Percentiles rank a stretch among this genome's conserved stretches.
Conservation (phyloP, 371 early-diverging fungal genomes). For the Zancudomyces culisetae region DNA sequence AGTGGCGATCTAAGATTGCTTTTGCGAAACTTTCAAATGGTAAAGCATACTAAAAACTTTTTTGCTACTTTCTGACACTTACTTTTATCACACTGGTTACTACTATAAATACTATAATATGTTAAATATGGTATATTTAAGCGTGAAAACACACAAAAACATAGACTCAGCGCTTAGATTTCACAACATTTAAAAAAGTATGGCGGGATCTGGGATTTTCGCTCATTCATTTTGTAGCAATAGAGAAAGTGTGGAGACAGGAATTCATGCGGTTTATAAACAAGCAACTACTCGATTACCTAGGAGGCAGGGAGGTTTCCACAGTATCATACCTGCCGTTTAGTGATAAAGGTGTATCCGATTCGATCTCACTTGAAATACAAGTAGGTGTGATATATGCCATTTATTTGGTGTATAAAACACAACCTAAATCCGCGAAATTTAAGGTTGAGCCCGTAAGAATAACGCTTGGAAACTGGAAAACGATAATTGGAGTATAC, state of each 20-base stretch:
- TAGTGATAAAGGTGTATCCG: too few species aligned
- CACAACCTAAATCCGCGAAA: slow-evolving; percentile 21
- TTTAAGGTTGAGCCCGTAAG: slow-evolving; percentile 17
- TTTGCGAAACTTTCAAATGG: slow-evolving; percentile 18
- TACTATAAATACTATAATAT: too few species aligned
- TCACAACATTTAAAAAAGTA: slow-evolving; percentile 13
- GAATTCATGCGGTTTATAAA: slow-evolving; percentile 21
- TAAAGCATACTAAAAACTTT: too few species aligned
- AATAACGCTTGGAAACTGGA: slow-evolving; percentile 18
- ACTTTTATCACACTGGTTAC: not conserved
- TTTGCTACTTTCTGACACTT: not conserved
- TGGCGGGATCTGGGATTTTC: slow-evolving; percentile 21
- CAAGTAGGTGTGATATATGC: slow-evolving; percentile 19
- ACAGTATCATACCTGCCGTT: too few species aligned
- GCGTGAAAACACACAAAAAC: too few species aligned
- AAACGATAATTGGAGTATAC: slow-evolving; percentile 12
- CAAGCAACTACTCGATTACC: slow-evolving; percentile 12
- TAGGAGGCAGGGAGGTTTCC: slow-evolving; percentile 11
- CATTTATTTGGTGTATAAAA: slow-evolving; percentile 20
- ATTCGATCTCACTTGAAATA: slow-evolving; percentile 20
- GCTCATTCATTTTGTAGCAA: slow-evolving; percentile 20
- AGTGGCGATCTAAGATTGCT: slow-evolving; percentile 21
- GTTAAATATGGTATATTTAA: too few species aligned
- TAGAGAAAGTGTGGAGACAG: slow-evolving; percentile 19
- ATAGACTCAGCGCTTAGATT: slow-evolving; percentile 16